A percentile compares a stretch with the other conserved stretches of the same genome.
phyloP scores from a whole-genome alignment of 768 basidiomycete species.

The Leccinum rimulosum region DNA sequence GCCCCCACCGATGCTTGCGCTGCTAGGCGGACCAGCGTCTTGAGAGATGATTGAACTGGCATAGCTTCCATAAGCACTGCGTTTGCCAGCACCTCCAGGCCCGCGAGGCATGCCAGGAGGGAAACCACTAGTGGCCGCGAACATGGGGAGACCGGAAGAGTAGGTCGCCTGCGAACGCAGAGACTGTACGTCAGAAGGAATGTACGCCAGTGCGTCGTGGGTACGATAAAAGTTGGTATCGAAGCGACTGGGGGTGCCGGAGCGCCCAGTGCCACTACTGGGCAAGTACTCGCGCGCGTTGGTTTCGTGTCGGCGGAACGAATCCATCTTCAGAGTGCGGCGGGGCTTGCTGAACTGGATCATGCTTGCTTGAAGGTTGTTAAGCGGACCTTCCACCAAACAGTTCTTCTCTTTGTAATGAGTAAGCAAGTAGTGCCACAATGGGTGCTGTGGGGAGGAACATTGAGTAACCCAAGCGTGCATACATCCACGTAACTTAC shows the following conservation, averaged over 20 bases:
- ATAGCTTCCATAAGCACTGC: slow-evolving; percentile 74
- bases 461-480: slow-evolving; percentile 9
- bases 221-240: slow-evolving; percentile 95
- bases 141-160: slow-evolving; percentile 88
- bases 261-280: slow-evolving; percentile 45
- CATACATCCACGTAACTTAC: slow-evolving; percentile 40
- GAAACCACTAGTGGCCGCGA: slow-evolving; percentile 67
- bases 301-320: slow-evolving; percentile 90
- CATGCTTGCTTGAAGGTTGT: slow-evolving; percentile 96
- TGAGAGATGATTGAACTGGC: slow-evolving; percentile 94
- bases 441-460: slow-evolving; percentile 67
- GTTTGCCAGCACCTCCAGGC: slow-evolving; percentile 59
- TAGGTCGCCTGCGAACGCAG: slow-evolving; percentile 96
- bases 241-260: slow-evolving; percentile 92
- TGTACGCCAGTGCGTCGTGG: slow-evolving; percentile 90
- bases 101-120: slow-evolving; percentile 65
- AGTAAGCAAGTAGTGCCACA: slow-evolving; percentile 97
- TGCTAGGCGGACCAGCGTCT: slow-evolving; percentile 67
- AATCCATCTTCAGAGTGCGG: slow-evolving; percentile 89
- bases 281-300: slow-evolving; percentile 78
- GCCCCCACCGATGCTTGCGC: slow-evolving; percentile 56
- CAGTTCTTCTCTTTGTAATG: slow-evolving; percentile 96
- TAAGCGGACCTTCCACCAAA: slow-evolving; percentile 95
- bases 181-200: slow-evolving; percentile 94
- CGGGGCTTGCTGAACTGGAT: slow-evolving; percentile 99